These are phyloP conservation scores for Cercospora sp. DNA, from an alignment of 2,329 filamentous ascomycete species.

Conservation along the genomic window DNA sequence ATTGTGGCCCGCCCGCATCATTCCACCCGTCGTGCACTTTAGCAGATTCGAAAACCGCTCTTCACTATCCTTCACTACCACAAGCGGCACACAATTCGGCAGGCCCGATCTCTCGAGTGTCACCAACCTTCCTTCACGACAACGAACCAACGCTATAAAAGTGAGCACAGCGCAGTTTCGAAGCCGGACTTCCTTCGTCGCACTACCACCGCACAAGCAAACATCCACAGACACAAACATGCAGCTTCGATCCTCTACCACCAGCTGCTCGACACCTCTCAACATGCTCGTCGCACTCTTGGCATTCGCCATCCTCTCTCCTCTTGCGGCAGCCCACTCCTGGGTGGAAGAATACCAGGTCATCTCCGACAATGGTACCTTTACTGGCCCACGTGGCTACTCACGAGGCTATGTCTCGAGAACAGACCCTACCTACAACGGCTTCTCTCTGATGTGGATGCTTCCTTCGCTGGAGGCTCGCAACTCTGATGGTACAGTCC, in stretches of 20 bases:
- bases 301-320: constrained; percentile 32
- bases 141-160: constrained; percentile 18
- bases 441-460: constrained; percentile 62
- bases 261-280: constrained; percentile 16
- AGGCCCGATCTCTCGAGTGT: constrained; percentile 24
- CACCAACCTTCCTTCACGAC: constrained; percentile 24
- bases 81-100: constrained; percentile 19
- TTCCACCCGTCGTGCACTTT: constrained; percentile 16
- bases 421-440: constrained; percentile 56
- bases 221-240: constrained; percentile 8
- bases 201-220: constrained; percentile 1
- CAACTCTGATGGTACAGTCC: constrained; percentile 38
- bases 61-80: constrained; percentile 12
- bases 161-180: constrained; percentile 5
- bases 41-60: constrained; percentile 10
- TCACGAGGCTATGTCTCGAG: constrained; percentile 69
- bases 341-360: constrained; percentile 79
- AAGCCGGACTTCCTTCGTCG: constrained; percentile 26
- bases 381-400: constrained; percentile 70
- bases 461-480: constrained; percentile 54
- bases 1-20: constrained; percentile 11
- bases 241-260: constrained; percentile 9
- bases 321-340: constrained; percentile 60
- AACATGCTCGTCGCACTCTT: constrained; percentile 19
- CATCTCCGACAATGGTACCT: constrained; percentile 72